phyloP scores from a whole-genome alignment of 495 filamentous ascomycete genomes.

The Xylaria nigripes region DNA sequence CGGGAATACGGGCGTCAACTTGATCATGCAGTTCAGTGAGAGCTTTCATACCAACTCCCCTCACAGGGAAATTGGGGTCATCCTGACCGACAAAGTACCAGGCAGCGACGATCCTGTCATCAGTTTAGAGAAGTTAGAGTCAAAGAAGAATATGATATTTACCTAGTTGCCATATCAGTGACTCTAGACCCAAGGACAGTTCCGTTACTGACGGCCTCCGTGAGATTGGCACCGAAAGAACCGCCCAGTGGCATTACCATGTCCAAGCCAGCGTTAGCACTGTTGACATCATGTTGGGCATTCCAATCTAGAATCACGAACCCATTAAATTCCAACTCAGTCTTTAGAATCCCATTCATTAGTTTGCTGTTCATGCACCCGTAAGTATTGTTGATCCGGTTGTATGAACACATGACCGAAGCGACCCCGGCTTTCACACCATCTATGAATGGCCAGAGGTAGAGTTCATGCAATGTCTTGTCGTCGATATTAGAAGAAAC shows the following conservation, averaged over 20 bases:
- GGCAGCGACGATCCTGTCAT: conserved; percentile 46
- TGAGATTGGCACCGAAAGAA: conserved; percentile 37
- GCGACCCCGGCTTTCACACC: conserved; percentile 52
- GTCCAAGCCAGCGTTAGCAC: conserved; percentile 51
- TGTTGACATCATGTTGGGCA: conserved; percentile 48
- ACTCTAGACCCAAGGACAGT: conserved; percentile 41
- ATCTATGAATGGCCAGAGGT: conserved; percentile 64
- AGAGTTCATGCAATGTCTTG: conserved; percentile 60
- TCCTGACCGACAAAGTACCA: conserved; percentile 52
- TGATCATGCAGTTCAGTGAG: conserved; percentile 46
- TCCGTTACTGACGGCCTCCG: conserved; percentile 39
- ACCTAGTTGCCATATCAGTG: conserved; percentile 46
- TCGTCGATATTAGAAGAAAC: conserved; percentile 58
- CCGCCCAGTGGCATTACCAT: conserved; percentile 53
- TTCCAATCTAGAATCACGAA: conserved; percentile 61
- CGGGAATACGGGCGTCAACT: conserved; percentile 43
- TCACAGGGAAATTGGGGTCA: conserved; percentile 36
- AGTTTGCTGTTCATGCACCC: conserved; percentile 56
- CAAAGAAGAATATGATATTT: background rate
- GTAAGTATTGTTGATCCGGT: conserved; percentile 57
- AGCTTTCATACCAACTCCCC: conserved; percentile 43
- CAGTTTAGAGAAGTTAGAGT: background rate
- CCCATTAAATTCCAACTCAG: conserved; percentile 58
- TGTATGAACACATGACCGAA: conserved; percentile 63
- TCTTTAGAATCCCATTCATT: conserved; percentile 55